Evolutionary conservation across 108 stramenopile species (phyloP).

Genomic region (Mediolabrus comicus): DNA sequence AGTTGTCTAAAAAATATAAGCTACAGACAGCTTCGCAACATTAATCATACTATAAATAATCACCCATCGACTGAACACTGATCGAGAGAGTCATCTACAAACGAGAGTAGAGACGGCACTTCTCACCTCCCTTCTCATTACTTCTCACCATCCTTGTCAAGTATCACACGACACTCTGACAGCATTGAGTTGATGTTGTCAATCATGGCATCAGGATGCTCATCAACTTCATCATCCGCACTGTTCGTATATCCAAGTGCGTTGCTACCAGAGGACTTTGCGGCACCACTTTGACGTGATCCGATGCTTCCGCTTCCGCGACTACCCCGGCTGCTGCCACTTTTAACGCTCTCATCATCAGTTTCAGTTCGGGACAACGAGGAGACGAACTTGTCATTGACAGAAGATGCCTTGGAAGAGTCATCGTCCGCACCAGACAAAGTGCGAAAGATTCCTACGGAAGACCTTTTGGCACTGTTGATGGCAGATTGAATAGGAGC

Average conservation of each 20-base stretch:
- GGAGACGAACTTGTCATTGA: conserved; percentile 43
- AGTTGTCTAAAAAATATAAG: neutral
- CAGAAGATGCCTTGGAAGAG: conserved; percentile 14
- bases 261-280: neutral
- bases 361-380: conserved; percentile 13
- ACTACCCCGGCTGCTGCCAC: conserved; percentile 8
- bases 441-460: neutral
- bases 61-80: neutral
- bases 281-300: neutral
- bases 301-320: neutral
- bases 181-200: conserved; percentile 42
- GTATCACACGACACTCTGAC: conserved; percentile 42
- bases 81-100: too few species aligned
- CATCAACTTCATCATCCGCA: conserved; percentile 37
- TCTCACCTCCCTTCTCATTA: too few species aligned
- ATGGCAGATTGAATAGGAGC: conserved; percentile 35
- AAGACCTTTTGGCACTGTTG: neutral
- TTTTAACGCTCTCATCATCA: conserved; percentile 21
- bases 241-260: conserved; percentile 34
- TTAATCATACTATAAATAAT: neutral
- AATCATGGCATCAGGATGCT: conserved; percentile 40
- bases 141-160: conserved; percentile 20
- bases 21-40: neutral
- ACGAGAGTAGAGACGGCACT: too few species aligned
- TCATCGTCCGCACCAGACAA: neutral